phyloP scores from a whole-genome alignment of 176 grass and related monocot species.

The Miscanthus lutarioriparius region DNA sequence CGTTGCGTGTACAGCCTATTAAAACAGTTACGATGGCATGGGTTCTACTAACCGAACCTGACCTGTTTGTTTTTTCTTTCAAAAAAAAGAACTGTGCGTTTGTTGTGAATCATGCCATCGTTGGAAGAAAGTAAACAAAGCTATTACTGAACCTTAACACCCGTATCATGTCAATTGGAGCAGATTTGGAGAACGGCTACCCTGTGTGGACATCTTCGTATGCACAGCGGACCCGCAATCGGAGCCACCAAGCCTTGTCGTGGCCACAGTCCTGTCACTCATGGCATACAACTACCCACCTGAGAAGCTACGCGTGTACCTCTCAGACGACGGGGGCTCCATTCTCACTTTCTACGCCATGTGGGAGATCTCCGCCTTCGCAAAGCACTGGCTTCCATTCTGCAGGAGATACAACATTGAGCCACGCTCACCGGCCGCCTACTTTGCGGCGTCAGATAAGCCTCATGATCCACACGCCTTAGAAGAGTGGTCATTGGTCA shows the following conservation, averaged over 20 bases:
- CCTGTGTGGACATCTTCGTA: constrained; percentile 68
- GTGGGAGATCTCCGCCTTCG: constrained; percentile 60
- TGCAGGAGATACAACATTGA: constrained; percentile 59
- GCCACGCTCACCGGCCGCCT: constrained; percentile 61
- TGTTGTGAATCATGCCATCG: not conserved
- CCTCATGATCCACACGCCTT: not conserved
- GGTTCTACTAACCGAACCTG: not conserved
- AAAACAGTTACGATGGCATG: not conserved
- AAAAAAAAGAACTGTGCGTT: not conserved
- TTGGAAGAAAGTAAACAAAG: not conserved
- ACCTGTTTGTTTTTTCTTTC: not conserved
- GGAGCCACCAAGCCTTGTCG: constrained; percentile 71
- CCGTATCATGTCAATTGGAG: not conserved
- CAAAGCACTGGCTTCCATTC: constrained; percentile 71
- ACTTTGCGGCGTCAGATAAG: constrained; percentile 48
- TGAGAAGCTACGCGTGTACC: constrained; percentile 64
- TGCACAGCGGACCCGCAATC: constrained; percentile 64
- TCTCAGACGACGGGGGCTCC: constrained; percentile 76
- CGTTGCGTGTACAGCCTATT: not conserved
- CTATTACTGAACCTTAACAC: not conserved
- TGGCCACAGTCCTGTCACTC: constrained; percentile 57
- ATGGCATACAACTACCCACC: constrained; percentile 76
- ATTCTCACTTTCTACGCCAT: constrained; percentile 73
- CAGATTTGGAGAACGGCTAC: constrained; percentile 52
- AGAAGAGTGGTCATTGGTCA: constrained; percentile 54